Evolutionary conservation across 805 yeast genomes (phyloP), one percentile per base, ranked within the genome.

Genomic region (Kodamaea laetipori): DNA sequence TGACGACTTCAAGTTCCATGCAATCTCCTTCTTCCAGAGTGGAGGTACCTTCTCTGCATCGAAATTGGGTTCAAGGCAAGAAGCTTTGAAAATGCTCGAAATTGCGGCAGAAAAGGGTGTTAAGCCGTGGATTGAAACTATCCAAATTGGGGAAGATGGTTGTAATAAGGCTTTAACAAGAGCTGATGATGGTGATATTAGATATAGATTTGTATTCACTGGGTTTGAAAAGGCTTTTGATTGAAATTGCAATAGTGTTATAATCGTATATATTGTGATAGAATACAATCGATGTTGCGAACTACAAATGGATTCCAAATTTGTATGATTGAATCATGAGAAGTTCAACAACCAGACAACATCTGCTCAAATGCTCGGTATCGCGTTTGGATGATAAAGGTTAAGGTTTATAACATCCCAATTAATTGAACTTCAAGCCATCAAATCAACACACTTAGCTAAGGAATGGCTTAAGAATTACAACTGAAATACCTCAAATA

Each of bases 11-110:
- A 57, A 64, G 25, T 73, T 79, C 33, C 61, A 71, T 37, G 83
- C 86, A 42, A 67, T 71, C 57, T 62, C 77, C 19, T 79, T 81
- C 64, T 64, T 81, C 51, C 51, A 61, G 15, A 67, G 64, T 47
- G 84, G 81, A 43, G 62, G 76, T 39, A 66, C 73, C 34, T 66
- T 80, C 47, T 84, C 82, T 41, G 71, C 84, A 7, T 81, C 89
- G 9, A 70, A 71, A 46, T 67, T 77, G 61, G 94, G 81, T 35
- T 74, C 84, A 37, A 80, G 81, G 60, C 62, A 61, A 39, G 90
- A 85, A 66, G 84, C 84, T 53, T 58, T 71, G 36, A 84, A 82
- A 51, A 76, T 86, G 81, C 71, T 86, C 53, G 68, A 80, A 35
- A 58, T 86, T 49, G 86, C 90, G 15, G 78, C 77, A 15, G 73